Percentiles rank a stretch among this genome's conserved stretches.
Conservation (phyloP, 1,139 yeast species). For the Taphrina sp. region DNA sequence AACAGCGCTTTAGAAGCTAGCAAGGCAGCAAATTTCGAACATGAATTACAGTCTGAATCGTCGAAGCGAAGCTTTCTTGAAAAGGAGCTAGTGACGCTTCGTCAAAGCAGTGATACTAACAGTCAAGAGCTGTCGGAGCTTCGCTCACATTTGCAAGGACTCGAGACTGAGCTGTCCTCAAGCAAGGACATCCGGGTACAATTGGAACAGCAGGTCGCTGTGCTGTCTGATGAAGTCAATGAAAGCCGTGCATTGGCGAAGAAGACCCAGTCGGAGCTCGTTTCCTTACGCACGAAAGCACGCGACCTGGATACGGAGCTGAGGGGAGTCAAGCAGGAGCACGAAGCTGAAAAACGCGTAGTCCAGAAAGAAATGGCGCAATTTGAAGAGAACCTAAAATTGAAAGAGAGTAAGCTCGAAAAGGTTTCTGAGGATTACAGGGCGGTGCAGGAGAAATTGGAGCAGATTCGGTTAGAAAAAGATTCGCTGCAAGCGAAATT, state of each 20-base stretch:
- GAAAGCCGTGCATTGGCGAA: conserved; percentile 27
- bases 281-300: conserved; percentile 7
- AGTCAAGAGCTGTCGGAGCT: conserved; percentile 31
- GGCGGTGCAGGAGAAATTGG: background rate
- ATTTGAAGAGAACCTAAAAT: too few species aligned
- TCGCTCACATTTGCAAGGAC: too few species aligned
- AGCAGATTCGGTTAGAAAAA: background rate
- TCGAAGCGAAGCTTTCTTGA: conserved; percentile 28
- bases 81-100: conserved; percentile 12
- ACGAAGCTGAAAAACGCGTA: conserved; percentile 34
- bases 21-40: conserved; percentile 39
- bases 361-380: conserved; percentile 37
- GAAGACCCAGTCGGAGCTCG: conserved; percentile 10
- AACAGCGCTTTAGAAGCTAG: conserved; percentile 8
- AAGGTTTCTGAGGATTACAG: too few species aligned
- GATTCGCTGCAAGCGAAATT: background rate
- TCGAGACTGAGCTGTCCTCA: background rate
- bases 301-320: conserved; percentile 14
- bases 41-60: conserved; percentile 37
- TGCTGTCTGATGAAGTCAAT: too few species aligned
- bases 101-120: conserved; percentile 17
- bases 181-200: too few species aligned
- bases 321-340: background rate
- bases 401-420: too few species aligned
- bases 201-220: too few species aligned